These are phyloP conservation scores for Ganoderma boninense DNA, from an alignment of 1,284 basidiomycete genomes.

Conservation along the genomic window DNA sequence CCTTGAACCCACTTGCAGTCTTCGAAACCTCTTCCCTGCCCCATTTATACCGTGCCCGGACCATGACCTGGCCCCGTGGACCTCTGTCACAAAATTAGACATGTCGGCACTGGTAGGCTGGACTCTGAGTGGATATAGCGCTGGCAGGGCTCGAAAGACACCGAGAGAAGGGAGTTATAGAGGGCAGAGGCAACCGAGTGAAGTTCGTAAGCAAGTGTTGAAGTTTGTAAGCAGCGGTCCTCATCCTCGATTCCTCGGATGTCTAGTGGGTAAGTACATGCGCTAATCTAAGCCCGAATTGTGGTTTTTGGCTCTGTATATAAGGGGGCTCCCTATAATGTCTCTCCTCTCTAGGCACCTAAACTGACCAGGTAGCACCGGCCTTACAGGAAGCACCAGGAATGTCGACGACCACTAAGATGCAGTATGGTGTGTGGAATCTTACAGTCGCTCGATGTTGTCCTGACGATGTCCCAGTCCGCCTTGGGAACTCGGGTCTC, in stretches of 20 bases:
- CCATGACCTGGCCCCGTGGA: neutral
- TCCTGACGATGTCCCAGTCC: slow-evolving; percentile 37
- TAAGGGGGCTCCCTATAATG: no score
- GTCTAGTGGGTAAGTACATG: neutral
- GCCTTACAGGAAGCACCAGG: neutral
- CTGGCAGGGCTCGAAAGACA: neutral
- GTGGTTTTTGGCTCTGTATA: neutral
- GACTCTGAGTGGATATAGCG: neutral
- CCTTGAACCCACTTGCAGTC: neutral
- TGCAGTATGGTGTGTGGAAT: slow-evolving; percentile 9
- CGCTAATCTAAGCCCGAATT: neutral
- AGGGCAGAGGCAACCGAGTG: neutral
- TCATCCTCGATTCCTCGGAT: neutral
- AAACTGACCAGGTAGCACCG: no score
- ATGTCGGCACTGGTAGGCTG: neutral
- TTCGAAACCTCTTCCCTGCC: neutral
- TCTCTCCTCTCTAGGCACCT: no score
- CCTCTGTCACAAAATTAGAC: neutral
- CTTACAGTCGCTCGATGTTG: neutral
- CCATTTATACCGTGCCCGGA: no score
- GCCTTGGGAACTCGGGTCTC: slow-evolving; percentile 55
- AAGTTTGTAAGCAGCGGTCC: neutral
- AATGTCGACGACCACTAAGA: neutral
- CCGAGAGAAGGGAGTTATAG: neutral
- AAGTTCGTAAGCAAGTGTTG: no score